phyloP scores from a whole-genome alignment of 1,284 basidiomycete genomes.

The Macrocystidia cucumis region DNA sequence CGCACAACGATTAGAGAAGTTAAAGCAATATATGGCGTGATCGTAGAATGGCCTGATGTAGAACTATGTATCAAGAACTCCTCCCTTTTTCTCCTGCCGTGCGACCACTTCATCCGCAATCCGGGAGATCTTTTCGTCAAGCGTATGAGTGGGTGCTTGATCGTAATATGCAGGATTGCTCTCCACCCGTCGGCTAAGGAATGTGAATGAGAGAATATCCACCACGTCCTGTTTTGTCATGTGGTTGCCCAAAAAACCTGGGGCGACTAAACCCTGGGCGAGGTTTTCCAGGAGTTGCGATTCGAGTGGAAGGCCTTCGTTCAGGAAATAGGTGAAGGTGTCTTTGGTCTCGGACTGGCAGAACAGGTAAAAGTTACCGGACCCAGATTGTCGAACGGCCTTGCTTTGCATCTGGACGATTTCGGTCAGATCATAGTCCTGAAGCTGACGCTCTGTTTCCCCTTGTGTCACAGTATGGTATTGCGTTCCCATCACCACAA shows the following conservation, averaged over 20 bases:
- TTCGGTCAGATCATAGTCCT: slow-evolving; percentile 78
- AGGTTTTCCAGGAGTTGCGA: slow-evolving; percentile 58
- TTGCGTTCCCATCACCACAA: slow-evolving; percentile 92
- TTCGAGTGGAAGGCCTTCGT: slow-evolving; percentile 85
- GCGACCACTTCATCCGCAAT: slow-evolving; percentile 57
- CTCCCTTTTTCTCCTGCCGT: slow-evolving; percentile 7
- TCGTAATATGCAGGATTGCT: slow-evolving; percentile 90
- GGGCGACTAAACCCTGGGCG: slow-evolving; percentile 32
- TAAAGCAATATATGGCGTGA: slow-evolving; percentile 77
- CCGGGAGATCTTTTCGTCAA: slow-evolving; percentile 56
- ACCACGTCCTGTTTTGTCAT: slow-evolving; percentile 72
- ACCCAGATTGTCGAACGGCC: slow-evolving; percentile 57
- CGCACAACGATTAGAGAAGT: slow-evolving; percentile 65
- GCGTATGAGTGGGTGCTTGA: slow-evolving; percentile 29
- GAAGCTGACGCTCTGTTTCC: slow-evolving; percentile 56
- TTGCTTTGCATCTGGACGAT: slow-evolving; percentile 89
- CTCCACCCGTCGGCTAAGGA: slow-evolving; percentile 62
- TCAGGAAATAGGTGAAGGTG: slow-evolving; percentile 75
- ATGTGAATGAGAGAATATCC: slow-evolving; percentile 78
- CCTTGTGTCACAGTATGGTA: slow-evolving; percentile 54
- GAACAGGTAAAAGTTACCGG: slow-evolving; percentile 77
- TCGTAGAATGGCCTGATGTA: neutral
- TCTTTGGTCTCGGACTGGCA: slow-evolving; percentile 81
- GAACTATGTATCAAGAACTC: neutral
- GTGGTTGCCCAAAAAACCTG: no score